Percentiles rank a stretch among this genome's conserved stretches.
phyloP scores from a whole-genome alignment of 805 yeast genomes.

The Wickerhamomyces bisporus region DNA sequence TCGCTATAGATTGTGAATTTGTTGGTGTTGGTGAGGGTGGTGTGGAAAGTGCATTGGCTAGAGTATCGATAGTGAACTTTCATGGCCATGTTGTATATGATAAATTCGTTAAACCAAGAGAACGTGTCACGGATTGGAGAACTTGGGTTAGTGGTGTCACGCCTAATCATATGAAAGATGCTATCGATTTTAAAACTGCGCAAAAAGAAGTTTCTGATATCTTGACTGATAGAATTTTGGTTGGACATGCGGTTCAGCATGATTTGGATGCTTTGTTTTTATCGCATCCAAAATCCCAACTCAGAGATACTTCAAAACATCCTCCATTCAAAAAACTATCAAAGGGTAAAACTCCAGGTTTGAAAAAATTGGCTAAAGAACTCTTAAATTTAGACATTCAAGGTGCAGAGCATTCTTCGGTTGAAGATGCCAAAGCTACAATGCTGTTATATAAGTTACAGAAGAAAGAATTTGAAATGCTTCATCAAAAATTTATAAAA shows the following conservation, averaged over 20 bases:
- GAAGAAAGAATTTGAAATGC: slow-evolving; percentile 55
- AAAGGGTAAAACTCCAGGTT: slow-evolving; percentile 65
- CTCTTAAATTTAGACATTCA: slow-evolving; percentile 61
- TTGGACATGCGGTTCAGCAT: slow-evolving; percentile 83
- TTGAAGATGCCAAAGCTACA: slow-evolving; percentile 86
- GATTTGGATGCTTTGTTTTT: slow-evolving; percentile 67
- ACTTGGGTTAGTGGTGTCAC: slow-evolving; percentile 88
- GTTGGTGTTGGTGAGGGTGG: slow-evolving; percentile 87
- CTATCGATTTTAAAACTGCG: slow-evolving; percentile 63
- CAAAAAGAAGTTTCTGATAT: slow-evolving; percentile 51
- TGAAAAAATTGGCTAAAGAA: slow-evolving; percentile 59
- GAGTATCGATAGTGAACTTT: slow-evolving; percentile 83
- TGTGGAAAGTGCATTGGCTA: slow-evolving; percentile 63
- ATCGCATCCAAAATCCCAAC: slow-evolving; percentile 57
- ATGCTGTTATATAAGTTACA: slow-evolving; percentile 71
- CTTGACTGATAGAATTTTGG: slow-evolving; percentile 51
- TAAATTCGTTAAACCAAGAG: slow-evolving; percentile 68
- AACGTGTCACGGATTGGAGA: slow-evolving; percentile 82
- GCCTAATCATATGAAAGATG: slow-evolving; percentile 62
- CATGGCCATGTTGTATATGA: slow-evolving; percentile 72
- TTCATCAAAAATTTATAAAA: slow-evolving; percentile 14
- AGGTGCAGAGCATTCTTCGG: slow-evolving; percentile 73
- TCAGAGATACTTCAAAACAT: slow-evolving; percentile 72
- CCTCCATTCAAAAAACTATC: slow-evolving; percentile 53
- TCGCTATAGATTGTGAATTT: slow-evolving; percentile 91